Evolutionary conservation across 352 stramenopile genomes (phyloP).

Genomic region (Phytophthora pini): DNA sequence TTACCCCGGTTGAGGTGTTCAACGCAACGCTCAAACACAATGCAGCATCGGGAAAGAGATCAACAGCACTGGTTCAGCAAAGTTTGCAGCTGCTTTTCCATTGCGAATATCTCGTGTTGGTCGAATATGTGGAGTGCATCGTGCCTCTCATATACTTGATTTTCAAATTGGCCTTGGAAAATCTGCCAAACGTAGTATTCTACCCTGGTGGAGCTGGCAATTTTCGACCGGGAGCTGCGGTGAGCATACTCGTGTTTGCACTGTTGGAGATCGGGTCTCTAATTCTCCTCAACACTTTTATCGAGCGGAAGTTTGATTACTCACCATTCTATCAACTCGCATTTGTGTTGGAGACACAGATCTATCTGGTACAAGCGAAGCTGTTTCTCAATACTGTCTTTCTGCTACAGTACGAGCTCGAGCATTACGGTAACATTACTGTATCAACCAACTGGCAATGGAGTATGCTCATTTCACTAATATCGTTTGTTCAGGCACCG

Average conservation of each 20-base stretch:
- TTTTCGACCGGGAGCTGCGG: background rate
- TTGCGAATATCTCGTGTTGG: slow-evolving; percentile 34
- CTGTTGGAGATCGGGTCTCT: background rate
- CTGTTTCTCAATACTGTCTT: background rate
- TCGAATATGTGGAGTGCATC: slow-evolving; percentile 1
- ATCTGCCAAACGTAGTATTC: slow-evolving; percentile 40
- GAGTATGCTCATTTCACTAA: too few relatives aligned
- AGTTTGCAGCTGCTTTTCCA: slow-evolving; percentile 33
- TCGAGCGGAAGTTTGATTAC: slow-evolving; percentile 7
- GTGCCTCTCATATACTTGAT: slow-evolving; percentile 30
- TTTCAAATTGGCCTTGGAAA: slow-evolving; percentile 36
- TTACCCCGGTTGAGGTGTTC: background rate
- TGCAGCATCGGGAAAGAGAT: background rate
- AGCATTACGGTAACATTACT: slow-evolving; percentile 2
- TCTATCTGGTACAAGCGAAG: slow-evolving; percentile 1
- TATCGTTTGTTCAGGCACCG: background rate
- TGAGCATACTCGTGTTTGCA: background rate
- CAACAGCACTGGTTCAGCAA: slow-evolving; percentile 8
- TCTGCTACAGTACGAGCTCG: slow-evolving; percentile 5
- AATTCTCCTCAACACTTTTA: background rate
- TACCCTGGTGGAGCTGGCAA: slow-evolving; percentile 19
- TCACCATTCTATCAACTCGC: slow-evolving; percentile 9
- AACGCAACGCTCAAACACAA: background rate
- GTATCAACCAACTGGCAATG: too few relatives aligned
- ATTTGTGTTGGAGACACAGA: slow-evolving; percentile 12